Evolutionary conservation across 2,329 filamentous ascomycete species (phyloP).

Genomic region (Drechslerella coelobrocha): DNA sequence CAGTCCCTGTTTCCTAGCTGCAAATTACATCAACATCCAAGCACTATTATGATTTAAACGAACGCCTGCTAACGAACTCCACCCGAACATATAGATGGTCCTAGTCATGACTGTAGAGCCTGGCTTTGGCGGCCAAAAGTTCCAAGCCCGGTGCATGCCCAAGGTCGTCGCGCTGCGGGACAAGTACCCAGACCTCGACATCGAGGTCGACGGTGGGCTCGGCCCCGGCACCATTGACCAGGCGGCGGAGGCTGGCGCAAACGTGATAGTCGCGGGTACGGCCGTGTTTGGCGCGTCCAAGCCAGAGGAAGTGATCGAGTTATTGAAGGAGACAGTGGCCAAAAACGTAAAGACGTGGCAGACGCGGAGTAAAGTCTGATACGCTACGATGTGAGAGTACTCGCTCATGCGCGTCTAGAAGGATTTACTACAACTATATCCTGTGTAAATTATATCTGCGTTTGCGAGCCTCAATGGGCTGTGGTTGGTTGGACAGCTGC

Average conservation of each 20-base stretch:
- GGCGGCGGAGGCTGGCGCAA: constrained; percentile 92
- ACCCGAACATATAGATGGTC: constrained; percentile 74
- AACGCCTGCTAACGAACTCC: background rate
- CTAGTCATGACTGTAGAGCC: constrained; percentile 98
- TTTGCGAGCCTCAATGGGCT: no score
- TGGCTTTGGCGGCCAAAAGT: constrained; percentile 96
- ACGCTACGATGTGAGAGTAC: background rate
- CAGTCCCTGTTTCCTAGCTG: no score
- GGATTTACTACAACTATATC: no score
- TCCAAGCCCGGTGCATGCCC: constrained; percentile 94
- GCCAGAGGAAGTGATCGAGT: constrained; percentile 82
- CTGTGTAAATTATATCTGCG: no score
- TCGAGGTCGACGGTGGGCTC: constrained; percentile 94
- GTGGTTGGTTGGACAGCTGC: no score
- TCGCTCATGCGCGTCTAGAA: no score
- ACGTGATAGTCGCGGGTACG: constrained; percentile 96
- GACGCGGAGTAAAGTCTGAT: constrained; percentile 24
- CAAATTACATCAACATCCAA: no score
- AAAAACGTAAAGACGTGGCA: constrained; percentile 56
- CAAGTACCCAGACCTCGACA: constrained; percentile 89
- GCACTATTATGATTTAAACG: no score
- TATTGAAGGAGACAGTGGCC: constrained; percentile 80
- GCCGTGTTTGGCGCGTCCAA: constrained; percentile 93
- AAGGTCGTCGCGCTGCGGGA: constrained; percentile 85
- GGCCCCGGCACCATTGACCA: constrained; percentile 88